Evolutionary conservation across 164 flowering plant species (phyloP).

Genomic region (Vitis rupestris): DNA sequence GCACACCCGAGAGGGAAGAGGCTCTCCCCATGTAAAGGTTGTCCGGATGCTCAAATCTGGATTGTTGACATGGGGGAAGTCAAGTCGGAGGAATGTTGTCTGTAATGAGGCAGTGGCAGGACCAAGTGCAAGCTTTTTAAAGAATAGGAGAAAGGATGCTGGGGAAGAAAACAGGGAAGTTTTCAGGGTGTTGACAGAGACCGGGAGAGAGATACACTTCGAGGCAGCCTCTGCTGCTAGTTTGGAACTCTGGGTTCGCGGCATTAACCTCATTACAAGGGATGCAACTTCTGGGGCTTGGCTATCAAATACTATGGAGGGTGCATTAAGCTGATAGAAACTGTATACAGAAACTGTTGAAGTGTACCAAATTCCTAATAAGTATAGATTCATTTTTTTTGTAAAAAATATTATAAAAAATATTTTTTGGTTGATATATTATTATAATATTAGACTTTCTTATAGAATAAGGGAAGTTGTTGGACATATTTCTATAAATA

Average conservation of each 20-base stretch:
- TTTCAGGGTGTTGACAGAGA: conserved; percentile 16
- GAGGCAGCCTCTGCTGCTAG: conserved; percentile 4
- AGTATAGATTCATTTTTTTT: no score
- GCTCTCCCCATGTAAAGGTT: conserved; percentile 10
- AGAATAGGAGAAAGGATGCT: conserved; percentile 2
- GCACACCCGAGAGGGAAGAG: conserved; percentile 14
- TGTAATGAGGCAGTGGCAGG: conserved; percentile 16
- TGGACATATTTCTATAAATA: no score
- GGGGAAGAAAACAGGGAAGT: not conserved
- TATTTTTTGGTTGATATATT: no score
- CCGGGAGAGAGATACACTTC: conserved; percentile 15
- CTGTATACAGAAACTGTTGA: not conserved
- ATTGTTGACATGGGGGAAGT: conserved; percentile 13
- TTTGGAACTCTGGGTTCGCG: conserved; percentile 13
- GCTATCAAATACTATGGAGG: conserved; percentile 1
- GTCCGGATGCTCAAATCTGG: conserved; percentile 12
- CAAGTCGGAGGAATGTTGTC: conserved; percentile 8
- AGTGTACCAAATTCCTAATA: no score
- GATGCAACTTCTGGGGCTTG: conserved; percentile 7
- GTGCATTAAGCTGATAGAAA: not conserved
- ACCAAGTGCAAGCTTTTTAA: conserved; percentile 4
- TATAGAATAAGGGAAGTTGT: no score
- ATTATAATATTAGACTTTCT: no score
- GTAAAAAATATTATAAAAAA: no score
- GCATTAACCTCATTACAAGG: conserved; percentile 8